phyloP scores from a whole-genome alignment of 2,329 filamentous ascomycete species.

The Teratosphaeria zuluensis region DNA sequence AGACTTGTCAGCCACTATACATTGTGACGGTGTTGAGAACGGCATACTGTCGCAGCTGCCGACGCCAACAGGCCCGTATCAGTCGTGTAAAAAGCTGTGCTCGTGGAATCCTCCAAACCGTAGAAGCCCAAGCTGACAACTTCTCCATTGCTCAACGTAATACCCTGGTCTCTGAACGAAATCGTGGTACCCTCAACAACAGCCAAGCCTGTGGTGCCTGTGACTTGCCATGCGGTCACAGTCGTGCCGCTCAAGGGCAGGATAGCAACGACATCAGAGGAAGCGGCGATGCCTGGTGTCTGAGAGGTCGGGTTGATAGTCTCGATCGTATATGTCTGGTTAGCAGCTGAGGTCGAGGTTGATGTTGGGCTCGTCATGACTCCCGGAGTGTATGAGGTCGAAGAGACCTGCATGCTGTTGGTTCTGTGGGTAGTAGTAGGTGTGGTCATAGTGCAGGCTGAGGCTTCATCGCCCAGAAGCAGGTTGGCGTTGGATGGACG shows the following conservation, averaged over 20 bases:
- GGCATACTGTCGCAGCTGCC: background rate
- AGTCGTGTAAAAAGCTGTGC: slow-evolving; percentile 6
- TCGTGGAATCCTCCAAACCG: slow-evolving; percentile 8
- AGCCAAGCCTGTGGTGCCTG: slow-evolving; percentile 8
- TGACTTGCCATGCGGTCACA: slow-evolving; percentile 8
- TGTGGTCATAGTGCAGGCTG: background rate
- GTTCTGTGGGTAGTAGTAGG: background rate
- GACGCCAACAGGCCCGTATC: background rate
- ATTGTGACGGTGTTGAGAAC: background rate
- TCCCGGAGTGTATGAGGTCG: background rate
- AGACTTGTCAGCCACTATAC: background rate
- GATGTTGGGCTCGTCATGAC: background rate
- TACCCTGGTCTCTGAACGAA: slow-evolving; percentile 7
- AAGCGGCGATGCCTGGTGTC: background rate
- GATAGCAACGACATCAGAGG: slow-evolving; percentile 5
- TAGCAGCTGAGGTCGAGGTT: background rate
- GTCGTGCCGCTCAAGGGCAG: slow-evolving; percentile 7
- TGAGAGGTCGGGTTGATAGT: background rate
- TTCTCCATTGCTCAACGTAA: slow-evolving; percentile 9
- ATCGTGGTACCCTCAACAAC: slow-evolving; percentile 12
- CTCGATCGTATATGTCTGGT: background rate
- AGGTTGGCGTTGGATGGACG: no score
- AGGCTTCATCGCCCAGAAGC: background rate
- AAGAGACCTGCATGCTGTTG: background rate
- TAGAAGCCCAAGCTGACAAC: slow-evolving; percentile 10